Evolutionary conservation across 2,329 filamentous ascomycete species (phyloP).

Genomic region (Annulohypoxylon truncatum): DNA sequence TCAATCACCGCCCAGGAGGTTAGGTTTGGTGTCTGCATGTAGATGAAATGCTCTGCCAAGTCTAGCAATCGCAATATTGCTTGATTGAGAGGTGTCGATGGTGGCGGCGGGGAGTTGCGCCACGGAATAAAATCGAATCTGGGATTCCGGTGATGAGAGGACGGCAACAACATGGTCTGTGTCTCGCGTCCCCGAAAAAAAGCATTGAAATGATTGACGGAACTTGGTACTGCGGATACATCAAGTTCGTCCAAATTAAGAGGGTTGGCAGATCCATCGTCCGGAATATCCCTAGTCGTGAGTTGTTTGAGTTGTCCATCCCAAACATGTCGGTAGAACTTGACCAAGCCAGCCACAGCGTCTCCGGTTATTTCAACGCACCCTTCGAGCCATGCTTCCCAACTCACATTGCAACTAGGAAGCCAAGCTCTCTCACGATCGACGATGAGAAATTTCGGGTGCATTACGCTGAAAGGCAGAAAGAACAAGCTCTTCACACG

Average conservation of each 20-base stretch:
- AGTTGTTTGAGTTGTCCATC: conserved; percentile 50
- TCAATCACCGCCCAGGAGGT: conserved; percentile 74
- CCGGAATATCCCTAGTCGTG: background rate
- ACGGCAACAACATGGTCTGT: conserved; percentile 76
- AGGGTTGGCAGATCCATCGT: conserved; percentile 10
- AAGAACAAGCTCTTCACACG: conserved; percentile 83
- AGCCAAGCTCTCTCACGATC: conserved; percentile 75
- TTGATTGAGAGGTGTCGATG: conserved; percentile 74
- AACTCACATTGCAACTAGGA: conserved; percentile 86
- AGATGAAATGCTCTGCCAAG: conserved; percentile 68
- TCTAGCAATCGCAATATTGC: conserved; percentile 71
- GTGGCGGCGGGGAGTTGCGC: conserved; percentile 60
- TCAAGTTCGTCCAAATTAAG: conserved; percentile 21
- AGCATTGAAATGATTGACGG: conserved; percentile 34
- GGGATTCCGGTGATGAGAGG: conserved; percentile 77
- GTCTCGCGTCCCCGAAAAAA: conserved; percentile 45
- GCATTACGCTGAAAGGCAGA: conserved; percentile 85
- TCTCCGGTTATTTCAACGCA: conserved; percentile 74
- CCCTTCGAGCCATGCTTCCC: conserved; percentile 89
- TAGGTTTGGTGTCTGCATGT: conserved; percentile 81
- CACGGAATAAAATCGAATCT: conserved; percentile 70
- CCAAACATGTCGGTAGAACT: conserved; percentile 80
- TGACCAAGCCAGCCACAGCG: conserved; percentile 69
- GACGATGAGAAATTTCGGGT: conserved; percentile 83
- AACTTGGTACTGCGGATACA: conserved; percentile 41